Evolutionary conservation across 1,284 basidiomycete species (phyloP), one percentile per base, ranked within the genome.

Genomic region (Sporisorium reilianum): DNA sequence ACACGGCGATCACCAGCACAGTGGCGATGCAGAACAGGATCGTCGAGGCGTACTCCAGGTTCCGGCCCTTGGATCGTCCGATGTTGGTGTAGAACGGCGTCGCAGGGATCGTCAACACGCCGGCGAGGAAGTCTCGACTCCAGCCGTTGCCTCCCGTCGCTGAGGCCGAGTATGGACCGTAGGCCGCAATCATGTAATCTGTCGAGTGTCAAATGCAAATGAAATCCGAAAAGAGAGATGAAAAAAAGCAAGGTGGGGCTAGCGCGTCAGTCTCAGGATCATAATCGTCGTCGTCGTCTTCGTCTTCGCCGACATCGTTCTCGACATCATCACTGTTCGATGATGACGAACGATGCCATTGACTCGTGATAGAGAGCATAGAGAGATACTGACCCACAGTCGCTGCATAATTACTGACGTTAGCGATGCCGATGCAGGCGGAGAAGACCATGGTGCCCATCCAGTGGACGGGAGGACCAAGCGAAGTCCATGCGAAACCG

Each of bases 361-460:
- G 28, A 48, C 46, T 48, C 20, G 9, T 30, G 5, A n/a, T n/a
- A n/a, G n/a, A n/a, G n/a, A n/a, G n/a, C n/a, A n/a, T n/a, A n/a
- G n/a, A n/a, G 5, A 18, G 25, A 46, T 46, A 46, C 16, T 12
- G 2, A 30, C 46, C 46, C 9, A 87, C 85, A 1, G 86, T 86
- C 0, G 81, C 76, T 57, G 81, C 75, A 53, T 81, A 83, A n/a
- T 81, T 74, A 16, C 61, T 36, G 18, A 71, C 68, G 48, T 87
- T 86, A 20, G 85, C 85, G 23, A 86, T 84, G 23, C 83, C 86
- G 40, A 87, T 84, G 22, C 85, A 42, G 0, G 80, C 79, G 0
- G 83, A 72, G 58, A 85, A 85, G 50, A 87, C 77, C 85, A 87
- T 86, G 2, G 85, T 84, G 0, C 81, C 86, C 41, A 87, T 86